phyloP scores from a whole-genome alignment of 2,329 filamentous ascomycete genomes.

The Xylaria sp. region DNA sequence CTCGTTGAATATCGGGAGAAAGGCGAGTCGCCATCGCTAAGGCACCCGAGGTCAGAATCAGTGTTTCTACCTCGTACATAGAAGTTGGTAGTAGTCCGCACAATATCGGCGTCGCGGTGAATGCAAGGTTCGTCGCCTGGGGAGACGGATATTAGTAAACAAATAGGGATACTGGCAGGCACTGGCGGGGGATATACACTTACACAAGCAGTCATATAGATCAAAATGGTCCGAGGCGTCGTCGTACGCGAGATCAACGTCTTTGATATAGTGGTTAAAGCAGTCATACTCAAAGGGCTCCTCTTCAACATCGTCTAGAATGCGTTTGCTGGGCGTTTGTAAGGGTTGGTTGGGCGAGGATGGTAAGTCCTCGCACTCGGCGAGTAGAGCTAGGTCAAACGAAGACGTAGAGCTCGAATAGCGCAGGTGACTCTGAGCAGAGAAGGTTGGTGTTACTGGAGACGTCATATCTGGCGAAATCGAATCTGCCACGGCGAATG shows the following conservation, averaged over 20 bases:
- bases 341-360: constrained; percentile 54
- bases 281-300: constrained; percentile 73
- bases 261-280: constrained; percentile 54
- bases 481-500: constrained; percentile 49
- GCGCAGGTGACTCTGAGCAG: constrained; percentile 65
- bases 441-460: constrained; percentile 74
- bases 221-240: constrained; percentile 49
- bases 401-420: constrained; percentile 81
- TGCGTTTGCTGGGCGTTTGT: constrained; percentile 64
- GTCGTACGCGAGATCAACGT: constrained; percentile 32
- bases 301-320: constrained; percentile 82
- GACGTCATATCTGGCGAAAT: constrained; percentile 71
- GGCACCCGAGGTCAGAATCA: constrained; percentile 71
- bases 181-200: constrained; percentile 45
- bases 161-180: neutral
- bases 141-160: constrained; percentile 9
- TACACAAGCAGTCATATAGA: constrained; percentile 76
- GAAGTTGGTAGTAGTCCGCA: constrained; percentile 44
- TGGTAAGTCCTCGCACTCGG: constrained; percentile 57
- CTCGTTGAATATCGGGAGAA: constrained; percentile 52
- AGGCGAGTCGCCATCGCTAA: constrained; percentile 66
- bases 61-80: constrained; percentile 53
- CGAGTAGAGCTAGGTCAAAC: constrained; percentile 64
- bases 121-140: constrained; percentile 67
- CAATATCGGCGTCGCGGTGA: constrained; percentile 56